phyloP scores from a whole-genome alignment of 257 asterid genomes.

The Nemophila menziesii region DNA sequence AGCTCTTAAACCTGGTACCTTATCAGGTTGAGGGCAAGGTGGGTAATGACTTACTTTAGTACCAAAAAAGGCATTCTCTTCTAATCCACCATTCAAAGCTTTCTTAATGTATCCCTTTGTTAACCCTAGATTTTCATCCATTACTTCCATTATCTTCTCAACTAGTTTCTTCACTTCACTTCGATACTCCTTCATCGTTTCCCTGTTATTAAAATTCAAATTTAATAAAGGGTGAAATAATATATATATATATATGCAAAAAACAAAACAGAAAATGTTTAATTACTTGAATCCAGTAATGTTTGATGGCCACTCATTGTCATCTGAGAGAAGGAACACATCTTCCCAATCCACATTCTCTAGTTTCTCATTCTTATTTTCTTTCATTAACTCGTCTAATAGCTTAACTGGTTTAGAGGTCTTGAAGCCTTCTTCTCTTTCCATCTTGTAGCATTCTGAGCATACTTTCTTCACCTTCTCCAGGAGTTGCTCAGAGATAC shows the following conservation, averaged over 20 bases:
- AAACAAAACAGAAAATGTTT: not conserved
- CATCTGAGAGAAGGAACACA: conserved; percentile 64
- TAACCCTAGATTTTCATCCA: conserved; percentile 73
- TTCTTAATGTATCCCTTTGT: conserved; percentile 49
- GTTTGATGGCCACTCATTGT: conserved; percentile 55
- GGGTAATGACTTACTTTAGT: conserved; percentile 94
- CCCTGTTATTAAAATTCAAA: conserved; percentile 27
- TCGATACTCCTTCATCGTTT: conserved; percentile 62
- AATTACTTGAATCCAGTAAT: conserved; percentile 48
- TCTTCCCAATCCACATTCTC: conserved; percentile 81
- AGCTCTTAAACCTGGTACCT: conserved; percentile 60
- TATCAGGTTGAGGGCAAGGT: conserved; percentile 65
- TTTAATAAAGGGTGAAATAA: no score
- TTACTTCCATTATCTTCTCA: conserved; percentile 37
- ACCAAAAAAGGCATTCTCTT: conserved; percentile 50
- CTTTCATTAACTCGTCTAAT: conserved; percentile 35
- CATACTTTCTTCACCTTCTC: conserved; percentile 65
- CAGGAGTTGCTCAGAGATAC: conserved; percentile 56
- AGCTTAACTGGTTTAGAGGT: conserved; percentile 36
- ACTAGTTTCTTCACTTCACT: conserved; percentile 53
- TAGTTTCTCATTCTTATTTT: conserved; percentile 25
- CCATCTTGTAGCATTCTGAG: conserved; percentile 41
- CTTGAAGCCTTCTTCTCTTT: conserved; percentile 49
- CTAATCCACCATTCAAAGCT: conserved; percentile 47
- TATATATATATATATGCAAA: no score